Evolutionary conservation across 352 stramenopile genomes (phyloP), one percentile per base, ranked within the genome.

Genomic region (Aphanomyces cochlioides): DNA sequence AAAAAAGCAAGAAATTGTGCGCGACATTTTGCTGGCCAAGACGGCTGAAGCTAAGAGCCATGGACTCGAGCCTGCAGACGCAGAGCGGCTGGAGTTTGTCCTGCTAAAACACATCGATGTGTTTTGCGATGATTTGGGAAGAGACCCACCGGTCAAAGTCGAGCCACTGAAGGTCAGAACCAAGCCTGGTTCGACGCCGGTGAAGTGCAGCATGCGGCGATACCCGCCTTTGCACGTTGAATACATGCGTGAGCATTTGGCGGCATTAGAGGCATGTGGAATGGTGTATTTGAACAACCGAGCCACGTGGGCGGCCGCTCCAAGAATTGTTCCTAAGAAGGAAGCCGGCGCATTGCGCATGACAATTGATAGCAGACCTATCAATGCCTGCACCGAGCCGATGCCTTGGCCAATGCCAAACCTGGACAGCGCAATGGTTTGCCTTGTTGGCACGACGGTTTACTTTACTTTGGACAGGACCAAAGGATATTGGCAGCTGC

Each of bases 401-500:
- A 78, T 77, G 75, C 66, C 53, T 21, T 75, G 68, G 73, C 67
- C 73, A 1, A 75, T 77, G 68, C 53, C 69, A 3, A 40, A 73
- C 7, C 3, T 75, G 5, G 73, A 75, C 15, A 66, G 58, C 3
- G 59, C 60, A 34, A 41, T 75, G 5, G 58, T 39, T 19, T 39
- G 41, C 5, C 8, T 73, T 1, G 72, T 67, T 38, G 56, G 56
- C 1, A 72, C 69, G 0, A 58, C 56, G 45, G 39, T 73, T 7
- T 76, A 71, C 60, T 78, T 80, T 37, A 59, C 67, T 0, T 43
- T 77, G 0, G 75, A 78, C 38, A 76, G 69, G 73, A 72, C 73
- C 10, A 28, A 63, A 13, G 66, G 67, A 0, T 78, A n/a, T n/a
- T n/a, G n/a, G n/a, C n/a, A n/a, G n/a, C n/a, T n/a, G n/a, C n/a